Percentiles rank a stretch among this genome's conserved stretches.
Evolutionary conservation across 2,329 filamentous ascomycete genomes (phyloP).

Genomic region (Ambrosiella beaveri): DNA sequence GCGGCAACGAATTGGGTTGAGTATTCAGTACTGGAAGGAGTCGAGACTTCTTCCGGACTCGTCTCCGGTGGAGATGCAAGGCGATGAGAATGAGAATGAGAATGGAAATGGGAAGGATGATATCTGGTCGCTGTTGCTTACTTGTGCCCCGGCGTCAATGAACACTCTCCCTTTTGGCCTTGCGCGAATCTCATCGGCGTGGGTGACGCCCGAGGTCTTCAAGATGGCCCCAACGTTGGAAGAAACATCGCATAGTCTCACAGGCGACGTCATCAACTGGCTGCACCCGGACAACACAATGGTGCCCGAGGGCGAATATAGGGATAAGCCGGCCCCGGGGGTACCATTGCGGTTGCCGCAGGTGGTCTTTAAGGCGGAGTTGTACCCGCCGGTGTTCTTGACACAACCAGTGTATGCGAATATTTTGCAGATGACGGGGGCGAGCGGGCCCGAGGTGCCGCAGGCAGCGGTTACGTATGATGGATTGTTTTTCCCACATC

Average conservation of each 20-base stretch:
- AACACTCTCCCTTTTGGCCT: slow-evolving; percentile 6
- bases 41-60: slow-evolving; percentile 27
- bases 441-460: slow-evolving; percentile 29
- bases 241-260: slow-evolving; percentile 22
- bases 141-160: slow-evolving; percentile 44
- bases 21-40: slow-evolving; percentile 63
- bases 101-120: slow-evolving; percentile 20
- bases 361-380: slow-evolving; percentile 55
- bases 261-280: slow-evolving; percentile 44
- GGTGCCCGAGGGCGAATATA: slow-evolving; percentile 24
- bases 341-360: slow-evolving; percentile 41
- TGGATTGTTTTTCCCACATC: slow-evolving; percentile 37
- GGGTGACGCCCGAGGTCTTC: slow-evolving; percentile 52
- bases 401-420: slow-evolving; percentile 46
- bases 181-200: slow-evolving; percentile 48
- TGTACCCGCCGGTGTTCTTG: slow-evolving; percentile 57
- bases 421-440: slow-evolving; percentile 29
- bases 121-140: slow-evolving; percentile 51
- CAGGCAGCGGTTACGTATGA: slow-evolving; percentile 37
- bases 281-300: slow-evolving; percentile 51
- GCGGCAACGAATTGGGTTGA: slow-evolving; percentile 47
- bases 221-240: slow-evolving; percentile 32
- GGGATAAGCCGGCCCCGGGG: slow-evolving; percentile 31
- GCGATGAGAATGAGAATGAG: not conserved
- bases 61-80: no score